A percentile compares a stretch with the other conserved stretches of the same genome.
Evolutionary conservation across 495 filamentous ascomycete genomes (phyloP).

Genomic region (Daldinia bambusicola): DNA sequence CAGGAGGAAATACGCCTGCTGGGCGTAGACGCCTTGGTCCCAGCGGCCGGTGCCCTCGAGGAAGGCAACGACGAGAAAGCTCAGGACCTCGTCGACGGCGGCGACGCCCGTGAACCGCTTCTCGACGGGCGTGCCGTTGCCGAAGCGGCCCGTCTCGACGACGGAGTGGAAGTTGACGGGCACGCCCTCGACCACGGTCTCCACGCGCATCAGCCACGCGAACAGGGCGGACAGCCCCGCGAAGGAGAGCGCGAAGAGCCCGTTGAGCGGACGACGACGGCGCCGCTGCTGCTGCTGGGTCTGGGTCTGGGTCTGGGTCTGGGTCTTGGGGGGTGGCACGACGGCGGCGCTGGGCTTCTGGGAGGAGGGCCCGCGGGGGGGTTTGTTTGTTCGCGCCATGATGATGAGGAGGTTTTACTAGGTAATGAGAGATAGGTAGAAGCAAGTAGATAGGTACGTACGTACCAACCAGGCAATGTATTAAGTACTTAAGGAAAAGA

Average conservation of each 20-base stretch:
- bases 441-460: no score
- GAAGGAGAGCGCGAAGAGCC: constrained; percentile 35
- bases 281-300: no score
- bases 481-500: no score
- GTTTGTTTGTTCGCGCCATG: background rate
- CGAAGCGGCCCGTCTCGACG: constrained; percentile 24
- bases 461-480: no score
- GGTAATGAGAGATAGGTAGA: background rate
- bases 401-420: background rate
- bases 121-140: constrained; percentile 38
- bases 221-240: constrained; percentile 13
- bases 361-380: background rate
- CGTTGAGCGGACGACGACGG: constrained; percentile 44
- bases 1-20: constrained; percentile 43
- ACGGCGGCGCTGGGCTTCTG: constrained; percentile 13
- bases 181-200: constrained; percentile 32
- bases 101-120: constrained; percentile 43
- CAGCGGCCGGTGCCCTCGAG: constrained; percentile 31
- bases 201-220: constrained; percentile 43
- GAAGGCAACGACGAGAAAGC: constrained; percentile 44
- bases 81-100: constrained; percentile 30
- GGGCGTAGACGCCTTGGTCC: constrained; percentile 34
- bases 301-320: no score
- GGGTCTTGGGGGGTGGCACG: background rate
- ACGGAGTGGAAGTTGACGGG: constrained; percentile 29